A percentile compares a stretch with the other conserved stretches of the same genome.
phyloP scores from a whole-genome alignment of 2,329 filamentous ascomycete species.

The Ceratocystiopsis minuta region DNA sequence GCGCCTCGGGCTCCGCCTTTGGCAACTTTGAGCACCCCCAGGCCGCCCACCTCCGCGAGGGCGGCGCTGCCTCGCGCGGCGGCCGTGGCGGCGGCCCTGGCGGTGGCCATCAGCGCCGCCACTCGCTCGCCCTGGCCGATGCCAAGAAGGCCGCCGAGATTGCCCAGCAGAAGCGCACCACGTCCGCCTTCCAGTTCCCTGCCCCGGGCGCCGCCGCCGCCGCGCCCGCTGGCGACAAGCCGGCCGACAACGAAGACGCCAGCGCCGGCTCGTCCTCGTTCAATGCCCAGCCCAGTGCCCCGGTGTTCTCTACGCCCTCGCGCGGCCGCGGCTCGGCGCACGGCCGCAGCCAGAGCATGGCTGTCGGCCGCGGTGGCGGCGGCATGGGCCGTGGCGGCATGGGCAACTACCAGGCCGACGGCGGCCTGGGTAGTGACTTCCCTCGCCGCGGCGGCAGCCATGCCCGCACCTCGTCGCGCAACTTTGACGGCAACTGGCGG shows the following conservation, averaged over 20 bases:
- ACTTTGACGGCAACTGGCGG: slow-evolving; percentile 97
- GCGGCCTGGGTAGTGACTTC: slow-evolving; percentile 32
- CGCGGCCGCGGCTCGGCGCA: slow-evolving; percentile 41
- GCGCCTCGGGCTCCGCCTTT: slow-evolving; percentile 62
- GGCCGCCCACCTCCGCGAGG: slow-evolving; percentile 41
- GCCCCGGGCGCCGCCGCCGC: slow-evolving; percentile 48
- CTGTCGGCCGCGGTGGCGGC: slow-evolving; percentile 49
- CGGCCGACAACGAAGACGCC: slow-evolving; percentile 30
- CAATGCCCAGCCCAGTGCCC: too few relatives aligned
- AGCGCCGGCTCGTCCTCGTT: slow-evolving; percentile 13
- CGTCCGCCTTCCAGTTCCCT: slow-evolving; percentile 88
- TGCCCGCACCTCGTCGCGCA: slow-evolving; percentile 66
- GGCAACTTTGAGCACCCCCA: slow-evolving; percentile 52
- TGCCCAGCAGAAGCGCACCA: slow-evolving; percentile 90
- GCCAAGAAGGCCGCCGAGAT: slow-evolving; percentile 95
- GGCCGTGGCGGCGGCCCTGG: slow-evolving; percentile 28
- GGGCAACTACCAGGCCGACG: slow-evolving; percentile 33
- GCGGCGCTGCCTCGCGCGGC: slow-evolving; percentile 37
- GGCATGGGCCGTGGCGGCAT: slow-evolving; percentile 46
- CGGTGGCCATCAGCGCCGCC: slow-evolving; percentile 76
- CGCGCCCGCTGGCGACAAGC: slow-evolving; percentile 33
- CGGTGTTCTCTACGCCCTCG: slow-evolving; percentile 7
- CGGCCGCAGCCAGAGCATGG: slow-evolving; percentile 82
- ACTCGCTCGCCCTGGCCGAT: slow-evolving; percentile 85
- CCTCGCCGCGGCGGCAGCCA: slow-evolving; percentile 67